Percentiles rank a stretch among this genome's conserved stretches.
phyloP scores from a whole-genome alignment of 164 flowering plant species.

The Magnolia sinica region DNA sequence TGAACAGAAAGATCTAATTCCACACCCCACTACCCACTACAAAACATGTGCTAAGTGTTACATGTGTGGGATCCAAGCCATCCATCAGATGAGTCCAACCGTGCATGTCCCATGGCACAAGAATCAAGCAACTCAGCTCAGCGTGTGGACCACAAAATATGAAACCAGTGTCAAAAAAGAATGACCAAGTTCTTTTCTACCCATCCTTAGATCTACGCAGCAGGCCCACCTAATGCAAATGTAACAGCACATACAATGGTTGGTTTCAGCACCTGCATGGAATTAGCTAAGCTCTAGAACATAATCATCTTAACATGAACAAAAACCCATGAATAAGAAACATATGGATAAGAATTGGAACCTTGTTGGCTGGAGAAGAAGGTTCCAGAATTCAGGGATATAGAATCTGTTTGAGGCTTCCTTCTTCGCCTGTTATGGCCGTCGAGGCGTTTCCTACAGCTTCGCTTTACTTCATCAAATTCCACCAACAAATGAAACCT shows the following conservation, averaged over 20 bases:
- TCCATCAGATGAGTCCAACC: no score
- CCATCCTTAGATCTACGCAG: background rate
- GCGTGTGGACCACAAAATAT: no score
- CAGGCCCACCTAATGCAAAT: background rate
- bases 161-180: no score
- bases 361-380: constrained; percentile 54
- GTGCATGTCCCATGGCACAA: no score
- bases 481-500: constrained; percentile 76
- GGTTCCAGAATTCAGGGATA: constrained; percentile 36
- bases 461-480: constrained; percentile 76
- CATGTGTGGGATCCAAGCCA: no score
- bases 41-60: no score
- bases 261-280: background rate
- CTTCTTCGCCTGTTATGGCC: constrained; percentile 78
- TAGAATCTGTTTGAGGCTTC: constrained; percentile 69
- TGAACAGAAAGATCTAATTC: no score
- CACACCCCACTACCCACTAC: no score
- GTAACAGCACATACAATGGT: background rate
- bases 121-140: no score
- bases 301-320: background rate
- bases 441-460: constrained; percentile 83
- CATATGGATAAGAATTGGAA: constrained; percentile 7
- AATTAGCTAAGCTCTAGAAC: background rate
- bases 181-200: background rate
- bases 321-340: background rate